These are phyloP conservation scores for Guillardia theta DNA, from an alignment of 78 protist genomes.

Conservation along the genomic window DNA sequence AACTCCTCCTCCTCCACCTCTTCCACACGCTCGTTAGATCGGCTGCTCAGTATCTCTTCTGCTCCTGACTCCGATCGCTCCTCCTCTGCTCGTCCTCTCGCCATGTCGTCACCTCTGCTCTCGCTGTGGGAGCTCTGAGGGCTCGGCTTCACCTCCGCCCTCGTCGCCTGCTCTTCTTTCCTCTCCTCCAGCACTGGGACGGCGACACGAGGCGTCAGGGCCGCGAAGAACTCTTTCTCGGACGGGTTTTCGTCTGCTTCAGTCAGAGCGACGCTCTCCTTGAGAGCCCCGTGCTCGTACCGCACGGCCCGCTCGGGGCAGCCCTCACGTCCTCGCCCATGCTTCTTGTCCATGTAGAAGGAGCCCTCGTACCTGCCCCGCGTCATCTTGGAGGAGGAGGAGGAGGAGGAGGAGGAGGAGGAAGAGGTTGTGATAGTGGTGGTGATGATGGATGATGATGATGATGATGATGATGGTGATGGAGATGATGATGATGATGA, in stretches of 20 bases:
- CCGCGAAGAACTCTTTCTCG: too few species aligned
- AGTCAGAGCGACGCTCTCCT: too few species aligned
- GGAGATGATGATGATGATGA: background rate
- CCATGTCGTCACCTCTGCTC: too few species aligned
- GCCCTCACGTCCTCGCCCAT: background rate
- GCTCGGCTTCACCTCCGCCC: too few species aligned
- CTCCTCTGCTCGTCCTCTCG: too few species aligned
- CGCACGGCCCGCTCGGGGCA: too few species aligned
- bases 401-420: background rate
- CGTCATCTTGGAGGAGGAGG: background rate
- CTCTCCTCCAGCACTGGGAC: too few species aligned
- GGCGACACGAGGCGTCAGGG: too few species aligned
- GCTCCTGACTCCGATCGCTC: background rate
- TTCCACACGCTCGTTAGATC: background rate
- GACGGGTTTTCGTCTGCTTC: too few species aligned
- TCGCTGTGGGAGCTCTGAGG: too few species aligned
- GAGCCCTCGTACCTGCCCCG: background rate
- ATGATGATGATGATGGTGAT: background rate
- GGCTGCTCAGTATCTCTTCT: background rate
- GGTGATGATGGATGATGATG: background rate
- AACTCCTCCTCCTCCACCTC: background rate
- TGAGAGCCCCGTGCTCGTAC: too few species aligned
- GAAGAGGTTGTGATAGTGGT: background rate
- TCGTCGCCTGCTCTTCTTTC: too few species aligned
- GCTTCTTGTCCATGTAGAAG: background rate